Evolutionary conservation across 75 land plant species (phyloP), one percentile per base, ranked within the genome.

Genomic region (Sequoia sempervirens): DNA sequence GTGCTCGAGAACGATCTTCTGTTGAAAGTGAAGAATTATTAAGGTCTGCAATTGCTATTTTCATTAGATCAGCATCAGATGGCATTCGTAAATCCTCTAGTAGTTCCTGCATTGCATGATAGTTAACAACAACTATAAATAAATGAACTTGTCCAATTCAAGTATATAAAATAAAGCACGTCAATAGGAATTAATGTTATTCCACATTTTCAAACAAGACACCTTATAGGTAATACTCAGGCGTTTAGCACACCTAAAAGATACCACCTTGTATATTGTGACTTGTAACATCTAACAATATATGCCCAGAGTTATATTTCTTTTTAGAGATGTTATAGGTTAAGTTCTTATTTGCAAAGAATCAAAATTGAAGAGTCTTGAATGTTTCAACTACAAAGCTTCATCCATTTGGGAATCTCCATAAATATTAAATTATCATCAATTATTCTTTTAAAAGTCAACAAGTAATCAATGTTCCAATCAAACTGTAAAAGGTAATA

Each of bases 21-120:
- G 84, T 54, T 6, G 88, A 82, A 50, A 84, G 80, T 34, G 91
- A 83, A 15, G 85, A 81, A 84, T 88, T 90, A 15, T 84, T 81
- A 61, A 90, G 81, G 64, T 90, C 91, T 32, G 83, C 85, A 56
- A 90, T 88, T 15, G 91, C 90, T 46, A 82, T 86, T 45, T 86
- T 90, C 91, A 90, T 90, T 34, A 90, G 84, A 41, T 86, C 91
- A 54, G 90, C 87, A 86, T 90, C 91, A 47, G 91, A 90, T 41
- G 91, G 91, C 83, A 88, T 79, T n/a, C 72, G 69, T 56, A 90
- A 84, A 26, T 82, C 82, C 43, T 90, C 90, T 87, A 90, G 86
- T 80, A 90, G 75, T 53, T 88, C 91, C 91, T 90, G 90, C 15
- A 38, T 26, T 81, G 53, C 50, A 38, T n/a, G n/a, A n/a, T n/a